phyloP scores from a whole-genome alignment of 805 yeast genomes.

The Jamesozyma piceae region DNA sequence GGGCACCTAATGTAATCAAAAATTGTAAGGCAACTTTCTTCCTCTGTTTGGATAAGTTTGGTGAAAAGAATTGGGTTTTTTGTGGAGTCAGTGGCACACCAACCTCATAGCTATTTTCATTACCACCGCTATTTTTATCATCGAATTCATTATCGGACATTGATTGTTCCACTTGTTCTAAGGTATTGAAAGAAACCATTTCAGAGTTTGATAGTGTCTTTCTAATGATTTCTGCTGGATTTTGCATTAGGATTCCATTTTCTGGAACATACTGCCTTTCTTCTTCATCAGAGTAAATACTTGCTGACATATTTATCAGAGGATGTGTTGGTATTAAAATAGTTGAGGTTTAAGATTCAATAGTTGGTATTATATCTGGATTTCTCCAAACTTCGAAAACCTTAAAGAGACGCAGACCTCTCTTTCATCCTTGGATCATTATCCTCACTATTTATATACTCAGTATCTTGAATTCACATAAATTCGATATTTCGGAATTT shows the following conservation, averaged over 20 bases:
- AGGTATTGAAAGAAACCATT: slow-evolving; percentile 70
- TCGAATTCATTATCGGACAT: slow-evolving; percentile 54
- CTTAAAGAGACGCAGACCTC: slow-evolving; percentile 1
- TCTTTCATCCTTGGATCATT: neutral
- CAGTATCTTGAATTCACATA: neutral
- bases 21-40: neutral
- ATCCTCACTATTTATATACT: neutral
- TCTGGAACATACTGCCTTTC: slow-evolving; percentile 16
- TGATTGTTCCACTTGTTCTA: slow-evolving; percentile 49
- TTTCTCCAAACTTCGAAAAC: slow-evolving; percentile 9
- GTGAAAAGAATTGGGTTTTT: neutral
- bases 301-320: neutral
- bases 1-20: slow-evolving; percentile 3
- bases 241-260: slow-evolving; percentile 36
- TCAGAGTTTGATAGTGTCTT: slow-evolving; percentile 33
- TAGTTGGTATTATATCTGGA: slow-evolving; percentile 8
- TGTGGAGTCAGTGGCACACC: neutral
- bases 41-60: neutral
- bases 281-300: neutral
- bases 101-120: slow-evolving; percentile 60
- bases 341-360: neutral
- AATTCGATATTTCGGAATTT: neutral
- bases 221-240: slow-evolving; percentile 37
- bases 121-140: slow-evolving; percentile 52
- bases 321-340: neutral